Base-by-base conservation (phyloP, 2,329 filamentous ascomycete species). In the Zymoseptoria ardabiliae region DNA sequence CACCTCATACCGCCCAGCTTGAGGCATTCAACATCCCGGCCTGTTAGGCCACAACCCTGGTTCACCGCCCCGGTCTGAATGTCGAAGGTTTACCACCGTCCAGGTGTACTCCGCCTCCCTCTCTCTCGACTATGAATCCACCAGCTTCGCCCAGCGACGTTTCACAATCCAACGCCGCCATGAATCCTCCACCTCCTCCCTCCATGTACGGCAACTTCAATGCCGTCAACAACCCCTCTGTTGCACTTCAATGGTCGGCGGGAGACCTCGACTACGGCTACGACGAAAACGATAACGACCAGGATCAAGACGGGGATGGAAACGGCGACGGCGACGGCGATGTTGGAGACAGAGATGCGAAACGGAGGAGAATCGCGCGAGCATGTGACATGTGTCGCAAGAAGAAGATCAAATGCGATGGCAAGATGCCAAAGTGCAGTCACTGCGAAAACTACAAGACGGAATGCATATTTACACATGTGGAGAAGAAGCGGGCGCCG, bases 371-470 rank as follows among this genome's bases (percentile, higher is more conserved):
- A 70, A 96, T 96, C 69, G 91, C 91, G 61, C 85, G 90, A 78
- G 91, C 91, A 55, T 96, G 91, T 77, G 92, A 96, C 69, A 95
- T 96, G 91, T 97, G 93, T 73, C 84, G 92, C 69, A 96, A 96
- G 78, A 88, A 88, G 77, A 96, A 93, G 81, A 94, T 97, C 77
- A 97, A 97, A 78, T 97, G 93, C 76, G 94, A 97, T 72, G 93
- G 94, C 66, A 96, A 95, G 77, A 85, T 96, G 76, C 93, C 94
- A 45, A 86, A 91, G 61, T 99, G 94, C 76, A 92, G 90, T 7
- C 94, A 97, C 76, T 99, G 93, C 75, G 88, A 89, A 74, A 97
- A 97, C 75, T 97, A 97, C 80, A 97, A 97, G 81, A 97, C 92
- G 4, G 91, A 96, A 69, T 99, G 93, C 74, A 85, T 96, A 68